phyloP scores from a whole-genome alignment of 148 eudicot genomes.

The Spergularia bocconei region DNA sequence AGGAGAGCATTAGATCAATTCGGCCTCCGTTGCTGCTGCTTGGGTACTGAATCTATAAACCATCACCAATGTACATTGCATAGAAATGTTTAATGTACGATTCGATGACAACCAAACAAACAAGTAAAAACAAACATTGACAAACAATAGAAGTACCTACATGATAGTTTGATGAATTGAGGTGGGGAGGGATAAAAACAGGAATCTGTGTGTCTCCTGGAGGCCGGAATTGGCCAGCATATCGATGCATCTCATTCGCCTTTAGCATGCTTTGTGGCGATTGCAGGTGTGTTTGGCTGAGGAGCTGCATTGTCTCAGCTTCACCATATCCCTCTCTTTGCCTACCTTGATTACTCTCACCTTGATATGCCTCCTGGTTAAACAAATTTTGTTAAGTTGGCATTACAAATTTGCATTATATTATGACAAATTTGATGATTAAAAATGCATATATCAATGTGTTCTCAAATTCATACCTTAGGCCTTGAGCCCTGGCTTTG shows the following conservation, averaged over 20 bases:
- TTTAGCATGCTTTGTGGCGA: conserved; percentile 31
- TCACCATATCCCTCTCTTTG: conserved; percentile 43
- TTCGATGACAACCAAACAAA: too few relatives aligned
- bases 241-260: conserved; percentile 22
- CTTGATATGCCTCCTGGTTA: conserved; percentile 25
- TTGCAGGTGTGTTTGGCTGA: conserved; percentile 58
- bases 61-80: conserved; percentile 1
- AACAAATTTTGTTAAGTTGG: background rate
- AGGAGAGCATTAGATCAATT: conserved; percentile 26
- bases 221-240: conserved; percentile 25
- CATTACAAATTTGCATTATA: too few relatives aligned
- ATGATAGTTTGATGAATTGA: conserved; percentile 44
- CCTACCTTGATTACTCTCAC: conserved; percentile 24
- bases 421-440: too few relatives aligned
- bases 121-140: background rate
- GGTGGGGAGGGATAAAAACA: conserved; percentile 43
- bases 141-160: conserved; percentile 20
- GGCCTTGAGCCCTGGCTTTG: conserved; percentile 41
- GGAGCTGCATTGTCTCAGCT: conserved; percentile 53
- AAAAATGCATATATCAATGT: background rate
- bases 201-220: conserved; percentile 29
- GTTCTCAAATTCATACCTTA: conserved; percentile 31
- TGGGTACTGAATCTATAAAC: conserved; percentile 43
- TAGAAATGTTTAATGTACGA: background rate
- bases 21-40: conserved; percentile 52